phyloP scores from a whole-genome alignment of 2,329 filamentous ascomycete genomes.

The Juglanconis oblonga region DNA sequence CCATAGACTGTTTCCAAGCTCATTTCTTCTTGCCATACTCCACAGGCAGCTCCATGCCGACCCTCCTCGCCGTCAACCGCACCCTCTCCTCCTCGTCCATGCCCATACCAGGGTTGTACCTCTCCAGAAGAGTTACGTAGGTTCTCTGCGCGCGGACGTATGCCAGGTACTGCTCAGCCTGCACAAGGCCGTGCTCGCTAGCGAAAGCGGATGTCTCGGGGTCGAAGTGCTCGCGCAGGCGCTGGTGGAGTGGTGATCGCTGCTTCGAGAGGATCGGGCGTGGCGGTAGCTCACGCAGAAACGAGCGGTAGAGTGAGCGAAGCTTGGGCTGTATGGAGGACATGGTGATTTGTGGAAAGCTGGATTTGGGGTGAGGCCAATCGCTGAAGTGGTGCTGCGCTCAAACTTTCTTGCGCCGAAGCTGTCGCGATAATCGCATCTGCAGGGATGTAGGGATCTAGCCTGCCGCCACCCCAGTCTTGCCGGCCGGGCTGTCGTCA shows the following conservation, averaged over 20 bases:
- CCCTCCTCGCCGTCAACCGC: conserved; percentile 76
- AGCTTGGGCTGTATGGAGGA: conserved; percentile 44
- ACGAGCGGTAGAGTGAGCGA: conserved; percentile 79
- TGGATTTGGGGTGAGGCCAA: background rate
- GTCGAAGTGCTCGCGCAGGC: conserved; percentile 64
- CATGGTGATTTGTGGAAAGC: conserved; percentile 20
- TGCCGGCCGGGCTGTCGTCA: background rate
- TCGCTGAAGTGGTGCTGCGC: background rate
- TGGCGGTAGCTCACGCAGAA: conserved; percentile 85
- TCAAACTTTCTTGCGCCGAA: background rate
- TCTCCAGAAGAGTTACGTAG: conserved; percentile 77
- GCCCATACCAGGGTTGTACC: conserved; percentile 90
- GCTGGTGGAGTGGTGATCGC: conserved; percentile 67
- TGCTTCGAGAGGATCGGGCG: conserved; percentile 53
- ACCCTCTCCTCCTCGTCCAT: conserved; percentile 85
- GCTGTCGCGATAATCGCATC: background rate
- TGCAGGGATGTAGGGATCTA: background rate
- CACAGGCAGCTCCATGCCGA: conserved; percentile 83
- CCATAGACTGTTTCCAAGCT: background rate
- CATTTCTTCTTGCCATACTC: conserved; percentile 42
- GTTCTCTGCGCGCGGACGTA: conserved; percentile 84
- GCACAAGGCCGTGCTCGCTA: conserved; percentile 26
- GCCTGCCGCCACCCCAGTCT: background rate
- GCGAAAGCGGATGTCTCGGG: conserved; percentile 13
- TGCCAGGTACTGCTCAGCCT: conserved; percentile 74